Evolutionary conservation across 2,329 filamentous ascomycete species (phyloP).

Genomic region (Sporothrix dimorphospora): DNA sequence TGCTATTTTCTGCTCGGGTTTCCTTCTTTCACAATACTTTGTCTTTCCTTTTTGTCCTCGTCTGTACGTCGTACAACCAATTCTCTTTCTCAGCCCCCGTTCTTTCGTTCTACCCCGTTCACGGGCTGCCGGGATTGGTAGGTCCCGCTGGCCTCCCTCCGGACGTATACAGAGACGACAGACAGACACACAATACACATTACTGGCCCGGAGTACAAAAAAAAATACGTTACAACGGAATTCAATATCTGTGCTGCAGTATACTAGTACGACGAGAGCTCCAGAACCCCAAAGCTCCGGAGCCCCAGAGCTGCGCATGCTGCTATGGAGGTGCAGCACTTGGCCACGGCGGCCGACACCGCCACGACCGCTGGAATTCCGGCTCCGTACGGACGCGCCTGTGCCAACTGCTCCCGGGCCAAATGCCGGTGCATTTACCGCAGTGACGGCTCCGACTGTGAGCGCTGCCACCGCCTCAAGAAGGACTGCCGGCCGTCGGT

Average conservation of each 20-base stretch:
- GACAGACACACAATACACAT: background rate
- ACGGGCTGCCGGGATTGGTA: background rate
- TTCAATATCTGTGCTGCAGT: background rate
- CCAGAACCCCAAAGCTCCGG: too few relatives aligned
- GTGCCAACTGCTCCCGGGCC: slow-evolving; percentile 51
- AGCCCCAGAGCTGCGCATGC: background rate
- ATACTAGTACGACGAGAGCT: background rate
- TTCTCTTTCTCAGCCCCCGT: background rate
- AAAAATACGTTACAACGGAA: background rate
- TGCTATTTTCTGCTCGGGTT: background rate
- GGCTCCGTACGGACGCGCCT: slow-evolving; percentile 48
- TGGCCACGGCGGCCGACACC: background rate
- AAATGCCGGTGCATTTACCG: slow-evolving; percentile 54
- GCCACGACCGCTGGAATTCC: slow-evolving; percentile 26
- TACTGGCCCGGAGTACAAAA: slow-evolving; percentile 1
- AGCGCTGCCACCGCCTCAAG: slow-evolving; percentile 49
- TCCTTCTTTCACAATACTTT: background rate
- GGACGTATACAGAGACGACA: background rate
- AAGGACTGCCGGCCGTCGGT: slow-evolving; percentile 53
- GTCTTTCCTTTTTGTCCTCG: background rate
- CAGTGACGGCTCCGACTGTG: slow-evolving; percentile 40
- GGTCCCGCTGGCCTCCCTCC: background rate
- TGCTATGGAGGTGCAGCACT: background rate
- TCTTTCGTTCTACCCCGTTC: slow-evolving; percentile 1
- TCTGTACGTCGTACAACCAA: too few relatives aligned